Evolutionary conservation across 768 basidiomycete species (phyloP).

Genomic region (Daedalea quercina): DNA sequence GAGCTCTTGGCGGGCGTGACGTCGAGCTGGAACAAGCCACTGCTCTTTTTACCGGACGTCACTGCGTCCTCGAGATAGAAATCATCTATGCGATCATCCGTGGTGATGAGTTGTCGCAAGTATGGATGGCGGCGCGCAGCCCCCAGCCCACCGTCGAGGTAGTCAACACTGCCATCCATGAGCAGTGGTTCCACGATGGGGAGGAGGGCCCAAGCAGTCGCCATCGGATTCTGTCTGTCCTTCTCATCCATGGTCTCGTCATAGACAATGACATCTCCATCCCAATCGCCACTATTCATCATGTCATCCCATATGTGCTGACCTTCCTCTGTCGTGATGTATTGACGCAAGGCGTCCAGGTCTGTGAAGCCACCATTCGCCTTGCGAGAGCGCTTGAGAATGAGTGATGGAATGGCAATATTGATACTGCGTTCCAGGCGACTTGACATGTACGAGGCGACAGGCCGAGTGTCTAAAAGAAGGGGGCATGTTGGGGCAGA

Average conservation of each 20-base stretch:
- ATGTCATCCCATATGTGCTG: constrained; percentile 65
- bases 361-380: constrained; percentile 60
- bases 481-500: constrained; percentile 48
- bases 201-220: constrained; percentile 67
- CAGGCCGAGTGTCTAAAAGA: constrained; percentile 77
- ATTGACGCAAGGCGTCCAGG: constrained; percentile 67
- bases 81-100: constrained; percentile 7
- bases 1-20: constrained; percentile 46
- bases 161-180: constrained; percentile 49
- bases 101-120: constrained; percentile 41
- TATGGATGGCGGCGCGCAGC: constrained; percentile 52
- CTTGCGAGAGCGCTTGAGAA: constrained; percentile 79
- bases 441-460: constrained; percentile 53
- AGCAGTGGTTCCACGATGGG: constrained; percentile 56
- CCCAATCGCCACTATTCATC: constrained; percentile 52
- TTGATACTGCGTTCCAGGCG: constrained; percentile 72
- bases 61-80: constrained; percentile 10
- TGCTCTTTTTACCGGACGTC: constrained; percentile 26
- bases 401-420: constrained; percentile 80
- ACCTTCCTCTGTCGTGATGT: constrained; percentile 73
- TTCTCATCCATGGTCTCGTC: constrained; percentile 72
- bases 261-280: constrained; percentile 71
- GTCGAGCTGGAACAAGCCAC: constrained; percentile 65
- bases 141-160: constrained; percentile 67
- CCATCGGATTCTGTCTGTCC: constrained; percentile 47